Evolutionary conservation across 306 rosid genomes (phyloP).

Genomic region (Cucurbita maxima): DNA sequence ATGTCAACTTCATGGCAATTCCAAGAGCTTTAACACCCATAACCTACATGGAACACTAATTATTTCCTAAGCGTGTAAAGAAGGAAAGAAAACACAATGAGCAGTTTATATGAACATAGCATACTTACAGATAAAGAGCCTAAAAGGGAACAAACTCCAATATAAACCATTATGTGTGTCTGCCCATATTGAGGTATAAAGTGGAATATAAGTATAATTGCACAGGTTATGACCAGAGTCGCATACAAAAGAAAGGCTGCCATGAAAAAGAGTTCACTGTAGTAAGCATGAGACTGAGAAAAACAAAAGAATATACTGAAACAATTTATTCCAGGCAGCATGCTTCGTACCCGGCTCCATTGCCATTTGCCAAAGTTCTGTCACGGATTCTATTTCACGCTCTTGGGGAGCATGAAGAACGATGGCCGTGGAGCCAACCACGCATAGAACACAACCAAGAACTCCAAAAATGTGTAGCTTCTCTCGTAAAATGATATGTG

Average conservation of each 20-base stretch:
- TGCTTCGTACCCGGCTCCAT: slow-evolving; percentile 58
- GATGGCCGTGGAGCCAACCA: slow-evolving; percentile 71
- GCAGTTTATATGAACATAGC: neutral
- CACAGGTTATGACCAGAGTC: slow-evolving; percentile 40
- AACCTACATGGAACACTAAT: slow-evolving; percentile 25
- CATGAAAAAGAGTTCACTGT: neutral
- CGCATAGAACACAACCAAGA: slow-evolving; percentile 65
- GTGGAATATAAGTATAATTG: slow-evolving; percentile 42
- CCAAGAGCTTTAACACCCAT: slow-evolving; percentile 85
- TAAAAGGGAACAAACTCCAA: slow-evolving; percentile 71
- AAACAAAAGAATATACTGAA: neutral
- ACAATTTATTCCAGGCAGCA: slow-evolving; percentile 2
- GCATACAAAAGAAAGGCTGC: slow-evolving; percentile 71
- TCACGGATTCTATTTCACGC: slow-evolving; percentile 50
- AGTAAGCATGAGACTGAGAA: neutral
- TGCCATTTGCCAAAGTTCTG: slow-evolving; percentile 80
- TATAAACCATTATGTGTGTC: slow-evolving; percentile 72
- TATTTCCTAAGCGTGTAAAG: neutral
- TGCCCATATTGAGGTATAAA: slow-evolving; percentile 64
- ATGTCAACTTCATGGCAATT: slow-evolving; percentile 59
- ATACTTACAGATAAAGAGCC: slow-evolving; percentile 62
- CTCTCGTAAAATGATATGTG: slow-evolving; percentile 58
- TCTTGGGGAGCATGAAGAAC: slow-evolving; percentile 84
- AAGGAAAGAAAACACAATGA: neutral
- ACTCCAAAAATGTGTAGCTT: slow-evolving; percentile 54